Base-by-base conservation (phyloP, 345 rosid genomes). In the Xanthoceras sorbifolium region DNA sequence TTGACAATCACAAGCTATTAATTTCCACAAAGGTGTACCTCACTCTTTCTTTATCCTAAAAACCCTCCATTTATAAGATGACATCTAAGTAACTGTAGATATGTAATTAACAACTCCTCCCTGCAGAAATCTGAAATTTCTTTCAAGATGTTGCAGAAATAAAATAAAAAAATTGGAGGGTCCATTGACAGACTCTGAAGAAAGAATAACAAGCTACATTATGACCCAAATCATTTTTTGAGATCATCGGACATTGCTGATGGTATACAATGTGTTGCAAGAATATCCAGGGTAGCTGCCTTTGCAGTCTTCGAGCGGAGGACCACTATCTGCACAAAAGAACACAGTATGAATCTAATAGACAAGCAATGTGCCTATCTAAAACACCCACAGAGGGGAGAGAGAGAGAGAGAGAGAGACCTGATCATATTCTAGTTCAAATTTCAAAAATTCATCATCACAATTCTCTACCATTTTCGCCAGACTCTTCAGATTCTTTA, bases 171-270 rank as follows among this genome's bases (percentile, higher is more conserved):
- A 62, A 57, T 2, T 11, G 34, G 61, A 59, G 65, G 60, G 23
- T 4, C 40, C 5, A 0, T 36, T 46, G 52, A 23, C 48, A 64
- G 64, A 55, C 63, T 46, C 7, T 52, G 42, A 61, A 1, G 54
- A 55, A 14, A 9, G 11, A 31, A 12, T 66, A 9, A 26, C 26
- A 8, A 72, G 20, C 74, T 25, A 77, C 15, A 64, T 11, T 38
- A 42, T 26, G 18, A 31, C 26, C 28, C 54, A 52, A 40, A 40
- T 76, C 83, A 88, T 26, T 80, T 62, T 80, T 78, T 90, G 59
- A 90, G 92, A 82, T 90, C 91, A 66, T 80, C 90, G 18, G 92
- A 90, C 86, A 89, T 82, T 4, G 92, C 87, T 4, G 89, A 90
- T 25, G 89, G 91, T 82, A 90, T 90, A 81, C 91, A 84, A 71